Evolutionary conservation across 192 early-diverging fungal species (phyloP), one percentile per base, ranked within the genome.

Genomic region (Gigaspora rosea): DNA sequence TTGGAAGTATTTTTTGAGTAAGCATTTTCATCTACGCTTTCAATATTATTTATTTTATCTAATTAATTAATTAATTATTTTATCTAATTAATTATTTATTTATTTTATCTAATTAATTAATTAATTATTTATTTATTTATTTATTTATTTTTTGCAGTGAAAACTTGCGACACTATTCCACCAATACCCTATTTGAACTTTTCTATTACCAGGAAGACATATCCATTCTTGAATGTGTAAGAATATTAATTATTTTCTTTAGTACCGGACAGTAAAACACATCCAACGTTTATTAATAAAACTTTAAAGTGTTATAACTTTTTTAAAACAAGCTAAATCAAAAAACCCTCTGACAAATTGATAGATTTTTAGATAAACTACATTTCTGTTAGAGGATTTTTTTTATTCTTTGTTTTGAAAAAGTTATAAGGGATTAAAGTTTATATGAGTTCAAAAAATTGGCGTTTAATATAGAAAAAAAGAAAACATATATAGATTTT

Each of bases 181-280:
- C 61, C 8, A 80, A 88, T 18, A 90, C 94, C 3, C 80, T 95
- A 36, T 82, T 94, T 66, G 95, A 98, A 79, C 59, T 95, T 8
- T 86, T 93, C n/a, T 96, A 96, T 78, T 94, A 56, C 18, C 52
- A 93, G 77, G 82, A 84, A 2, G 87, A 92, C 74, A 85, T 87
- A 35, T 85, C 83, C n/a, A 84, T 93, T 10, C 87, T 94, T 64
- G 88, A 93, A 82, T 92, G 90, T 84, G 92, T 93, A 81, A 63
- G 52, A 16, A 27, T 8, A 46, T 36, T 13, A 35, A 22, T 66
- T 67, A 57, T n/a, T n/a, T n/a, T n/a, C n/a, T n/a, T n/a, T n/a
- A n/a, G n/a, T n/a, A n/a, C n/a, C n/a, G n/a, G n/a, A n/a, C n/a
- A n/a, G n/a, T n/a, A n/a, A n/a, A n/a, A n/a, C n/a, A n/a, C n/a